A percentile compares a stretch with the other conserved stretches of the same genome.
Conservation (phyloP, 306 rosid species). For the Trifolium dubium region DNA sequence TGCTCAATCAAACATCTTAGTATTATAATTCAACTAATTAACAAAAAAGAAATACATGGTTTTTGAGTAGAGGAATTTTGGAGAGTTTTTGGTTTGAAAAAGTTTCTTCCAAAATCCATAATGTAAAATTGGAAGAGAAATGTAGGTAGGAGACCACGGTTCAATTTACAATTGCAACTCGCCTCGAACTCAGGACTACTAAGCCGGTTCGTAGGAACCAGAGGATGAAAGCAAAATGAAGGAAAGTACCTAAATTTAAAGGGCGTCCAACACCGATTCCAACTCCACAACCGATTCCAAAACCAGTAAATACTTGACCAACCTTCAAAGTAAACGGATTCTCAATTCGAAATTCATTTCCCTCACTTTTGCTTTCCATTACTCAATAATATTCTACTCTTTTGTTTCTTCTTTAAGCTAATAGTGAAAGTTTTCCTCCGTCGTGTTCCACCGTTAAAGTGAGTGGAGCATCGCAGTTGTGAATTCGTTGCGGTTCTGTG, state of each 20-base stretch:
- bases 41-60: slow-evolving; percentile 35
- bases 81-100: slow-evolving; percentile 51
- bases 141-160: no score
- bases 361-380: slow-evolving; percentile 63
- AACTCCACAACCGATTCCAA: slow-evolving; percentile 89
- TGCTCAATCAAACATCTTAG: background rate
- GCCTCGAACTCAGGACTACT: no score
- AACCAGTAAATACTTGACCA: slow-evolving; percentile 96
- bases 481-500: background rate
- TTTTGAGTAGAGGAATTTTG: slow-evolving; percentile 17
- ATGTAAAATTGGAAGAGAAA: background rate
- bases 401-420: background rate
- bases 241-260: slow-evolving; percentile 70
- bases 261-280: slow-evolving; percentile 99
- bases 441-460: background rate
- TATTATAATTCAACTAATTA: background rate
- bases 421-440: background rate
- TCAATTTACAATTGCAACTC: no score
- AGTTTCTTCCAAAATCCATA: slow-evolving; percentile 54
- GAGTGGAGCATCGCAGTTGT: background rate
- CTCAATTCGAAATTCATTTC: slow-evolving; percentile 58
- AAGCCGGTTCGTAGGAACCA: no score
- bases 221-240: no score
- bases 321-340: slow-evolving; percentile 93
- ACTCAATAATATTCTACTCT: background rate